Evolutionary conservation across 2,329 filamentous ascomycete genomes (phyloP).

Genomic region (Coniochaeta sp.): DNA sequence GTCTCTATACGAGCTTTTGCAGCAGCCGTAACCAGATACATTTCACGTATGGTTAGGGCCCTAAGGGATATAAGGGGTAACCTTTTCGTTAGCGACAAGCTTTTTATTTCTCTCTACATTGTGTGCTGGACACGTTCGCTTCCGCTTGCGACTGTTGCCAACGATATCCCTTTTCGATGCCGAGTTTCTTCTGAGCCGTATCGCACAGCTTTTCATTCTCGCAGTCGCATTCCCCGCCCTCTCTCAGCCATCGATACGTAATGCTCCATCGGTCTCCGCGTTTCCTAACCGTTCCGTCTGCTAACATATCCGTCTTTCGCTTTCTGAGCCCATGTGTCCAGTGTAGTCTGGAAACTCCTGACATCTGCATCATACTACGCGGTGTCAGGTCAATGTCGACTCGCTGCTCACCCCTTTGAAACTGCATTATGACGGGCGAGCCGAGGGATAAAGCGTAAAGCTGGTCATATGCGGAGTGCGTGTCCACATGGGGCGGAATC

Average conservation of each 20-base stretch:
- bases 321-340: conserved; percentile 29
- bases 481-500: conserved; percentile 52
- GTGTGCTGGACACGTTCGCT: not conserved
- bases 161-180: conserved; percentile 42
- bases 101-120: not conserved
- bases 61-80: no score
- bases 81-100: no score
- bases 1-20: no score
- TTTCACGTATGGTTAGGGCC: no score
- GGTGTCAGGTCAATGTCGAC: conserved; percentile 39
- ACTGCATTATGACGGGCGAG: conserved; percentile 31
- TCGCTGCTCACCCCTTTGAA: conserved; percentile 19
- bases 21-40: no score
- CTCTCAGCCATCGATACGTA: conserved; percentile 45
- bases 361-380: conserved; percentile 44
- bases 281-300: conserved; percentile 29
- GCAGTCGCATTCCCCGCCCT: conserved; percentile 39
- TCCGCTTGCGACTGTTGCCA: conserved; percentile 28
- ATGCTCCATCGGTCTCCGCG: conserved; percentile 44
- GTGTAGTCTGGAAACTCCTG: conserved; percentile 40
- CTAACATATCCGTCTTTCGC: conserved; percentile 21
- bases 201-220: conserved; percentile 42
- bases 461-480: conserved; percentile 37
- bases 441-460: conserved; percentile 33
- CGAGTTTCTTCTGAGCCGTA: conserved; percentile 36